Conservation (phyloP, 2,329 filamentous ascomycete species). For the Exophiala xenobiotica region DNA sequence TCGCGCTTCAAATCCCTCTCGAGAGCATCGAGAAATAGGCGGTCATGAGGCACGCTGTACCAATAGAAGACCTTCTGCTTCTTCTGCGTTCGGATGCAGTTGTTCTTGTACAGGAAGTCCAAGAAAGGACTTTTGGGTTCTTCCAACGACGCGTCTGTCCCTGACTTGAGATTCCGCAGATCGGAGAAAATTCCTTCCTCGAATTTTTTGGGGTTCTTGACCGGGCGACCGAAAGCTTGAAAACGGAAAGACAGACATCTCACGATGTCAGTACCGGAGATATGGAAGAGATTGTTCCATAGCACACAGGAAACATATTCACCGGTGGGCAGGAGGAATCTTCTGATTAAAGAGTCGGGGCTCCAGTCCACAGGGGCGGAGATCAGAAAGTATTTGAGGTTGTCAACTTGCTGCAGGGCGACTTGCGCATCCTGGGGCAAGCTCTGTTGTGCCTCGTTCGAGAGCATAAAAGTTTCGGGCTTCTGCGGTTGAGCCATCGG, state of each 20-base stretch:
- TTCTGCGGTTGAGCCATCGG: slow-evolving; percentile 91
- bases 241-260: slow-evolving; percentile 97
- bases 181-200: slow-evolving; percentile 99
- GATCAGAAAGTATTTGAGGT: slow-evolving; percentile 99
- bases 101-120: slow-evolving; percentile 99
- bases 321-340: slow-evolving; percentile 92
- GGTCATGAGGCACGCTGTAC: slow-evolving; percentile 98
- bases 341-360: slow-evolving; percentile 90
- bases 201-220: slow-evolving; percentile 99
- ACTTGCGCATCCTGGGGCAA: slow-evolving; percentile 95
- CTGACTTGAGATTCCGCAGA: slow-evolving; percentile 94
- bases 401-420: slow-evolving; percentile 96
- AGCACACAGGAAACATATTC: slow-evolving; percentile 98
- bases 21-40: slow-evolving; percentile 93
- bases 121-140: slow-evolving; percentile 98
- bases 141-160: slow-evolving; percentile 95
- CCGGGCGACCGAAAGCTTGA: slow-evolving; percentile 94
- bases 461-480: slow-evolving; percentile 98
- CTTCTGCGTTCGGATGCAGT: slow-evolving; percentile 99
- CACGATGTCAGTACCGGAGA: slow-evolving; percentile 97
- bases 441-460: slow-evolving; percentile 93
- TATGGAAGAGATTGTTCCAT: slow-evolving; percentile 99
- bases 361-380: slow-evolving; percentile 98
- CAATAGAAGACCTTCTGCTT: slow-evolving; percentile 99
- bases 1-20: slow-evolving; percentile 97